Evolutionary conservation across 495 filamentous ascomycete genomes (phyloP), one percentile per base, ranked within the genome.

Genomic region (Emericellopsis terricola): DNA sequence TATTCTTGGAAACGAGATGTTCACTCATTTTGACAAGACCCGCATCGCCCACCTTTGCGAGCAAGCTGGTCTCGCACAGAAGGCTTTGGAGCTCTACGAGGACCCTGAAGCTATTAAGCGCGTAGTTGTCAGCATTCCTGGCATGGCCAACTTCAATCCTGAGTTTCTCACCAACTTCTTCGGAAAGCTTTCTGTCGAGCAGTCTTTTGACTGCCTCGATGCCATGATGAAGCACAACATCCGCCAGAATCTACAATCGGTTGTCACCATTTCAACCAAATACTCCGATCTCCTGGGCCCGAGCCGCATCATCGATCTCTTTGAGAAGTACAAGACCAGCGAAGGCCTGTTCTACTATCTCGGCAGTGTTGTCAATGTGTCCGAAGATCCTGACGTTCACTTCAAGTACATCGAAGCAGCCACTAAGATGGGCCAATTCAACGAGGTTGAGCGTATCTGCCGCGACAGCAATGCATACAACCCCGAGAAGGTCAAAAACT

Each of bases 391-490:
- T 15, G 91, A 99, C 47, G 89, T 99, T 27, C 74, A 82, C 54
- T 99, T 94, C 75, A 99, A 99, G 66, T 99, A 99, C 55, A 91
- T 99, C 34, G 84, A 96, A 59, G 85, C 91, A 37, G 89, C 91
- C 20, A 93, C 87, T 31, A 74, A 72, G 47, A 91, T 91, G 70
- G 70, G 71, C 7, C 87, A 99, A 52, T 69, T 92, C 43, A 80
- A 76, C 37, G 89, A 99, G 50, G 89, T 99, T 23, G 89, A 96
- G 64, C 80, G 89, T 18, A 84, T 99, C 50, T 94, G 86, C 60
- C 75, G 89, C 35, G 89, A 99, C 51, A 92, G 80, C 66, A 84
- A 62, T 43, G 73, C 72, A 51, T 94, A 87, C 65, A 93, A 96
- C 55, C 72, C 86, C 0, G 86, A 94, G 55, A 89, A 92, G 63